Percentiles rank a stretch among this genome's conserved stretches.
Conservation (phyloP, 108 stramenopile species). For the Pseudonitzschia delicatissima region DNA sequence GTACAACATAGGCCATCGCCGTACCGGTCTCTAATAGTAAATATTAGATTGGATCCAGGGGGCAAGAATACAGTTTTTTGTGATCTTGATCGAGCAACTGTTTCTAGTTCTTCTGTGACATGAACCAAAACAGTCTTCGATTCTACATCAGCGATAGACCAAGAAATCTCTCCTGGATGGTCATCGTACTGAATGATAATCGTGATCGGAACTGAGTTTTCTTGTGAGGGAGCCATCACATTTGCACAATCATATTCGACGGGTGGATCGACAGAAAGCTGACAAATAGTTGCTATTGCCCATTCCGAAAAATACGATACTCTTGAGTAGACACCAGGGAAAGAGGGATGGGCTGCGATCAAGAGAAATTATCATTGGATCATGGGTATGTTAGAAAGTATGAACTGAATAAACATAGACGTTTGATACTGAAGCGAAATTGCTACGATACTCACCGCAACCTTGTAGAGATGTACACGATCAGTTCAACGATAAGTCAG, state of each 20-base stretch:
- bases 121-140: constrained; percentile 3
- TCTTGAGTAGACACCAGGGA: constrained; percentile 55
- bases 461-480: too few relatives aligned
- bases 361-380: not conserved
- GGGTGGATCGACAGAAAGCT: constrained; percentile 41
- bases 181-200: constrained; percentile 26
- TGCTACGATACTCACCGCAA: too few relatives aligned
- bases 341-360: constrained; percentile 21
- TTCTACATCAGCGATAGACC: constrained; percentile 16
- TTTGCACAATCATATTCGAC: constrained; percentile 38
- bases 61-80: constrained; percentile 26
- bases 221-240: not conserved
- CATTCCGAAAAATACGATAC: constrained; percentile 46
- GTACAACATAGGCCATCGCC: constrained; percentile 44
- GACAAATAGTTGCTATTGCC: constrained; percentile 47
- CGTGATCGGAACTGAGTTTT: constrained; percentile 25
- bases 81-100: not conserved
- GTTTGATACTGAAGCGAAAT: too few relatives aligned
- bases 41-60: constrained; percentile 14
- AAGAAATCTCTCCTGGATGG: constrained; percentile 32
- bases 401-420: too few relatives aligned
- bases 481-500: too few relatives aligned
- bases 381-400: too few relatives aligned
- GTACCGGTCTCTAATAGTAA: constrained; percentile 26
- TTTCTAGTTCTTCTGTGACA: constrained; percentile 9